phyloP scores from a whole-genome alignment of 1,139 yeast genomes.

The Insectozyma bohioensis region DNA sequence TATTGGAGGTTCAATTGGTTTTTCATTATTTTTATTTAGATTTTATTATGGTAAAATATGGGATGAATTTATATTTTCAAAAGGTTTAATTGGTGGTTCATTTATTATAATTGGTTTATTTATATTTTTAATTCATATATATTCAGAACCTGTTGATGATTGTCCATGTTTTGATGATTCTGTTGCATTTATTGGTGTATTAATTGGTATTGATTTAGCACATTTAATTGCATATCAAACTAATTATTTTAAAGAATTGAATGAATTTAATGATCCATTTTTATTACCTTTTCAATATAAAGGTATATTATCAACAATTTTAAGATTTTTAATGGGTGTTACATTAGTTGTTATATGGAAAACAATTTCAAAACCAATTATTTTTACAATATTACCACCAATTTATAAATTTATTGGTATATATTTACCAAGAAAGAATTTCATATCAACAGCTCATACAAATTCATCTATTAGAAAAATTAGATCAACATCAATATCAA shows the following conservation, averaged over 20 bases:
- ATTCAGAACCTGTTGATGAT: constrained; percentile 85
- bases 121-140: constrained; percentile 57
- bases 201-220: constrained; percentile 68
- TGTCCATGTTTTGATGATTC: constrained; percentile 97
- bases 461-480: constrained; percentile 34
- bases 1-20: constrained; percentile 68
- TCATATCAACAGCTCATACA: constrained; percentile 40
- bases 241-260: constrained; percentile 22
- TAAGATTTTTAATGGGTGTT: constrained; percentile 60
- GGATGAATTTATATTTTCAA: constrained; percentile 37
- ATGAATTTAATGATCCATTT: constrained; percentile 26
- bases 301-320: constrained; percentile 41
- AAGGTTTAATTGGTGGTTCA: constrained; percentile 32
- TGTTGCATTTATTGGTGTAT: constrained; percentile 90
- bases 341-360: constrained; percentile 68
- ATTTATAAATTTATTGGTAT: constrained; percentile 44
- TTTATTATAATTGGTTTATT: constrained; percentile 40
- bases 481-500: constrained; percentile 41
- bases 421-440: constrained; percentile 43
- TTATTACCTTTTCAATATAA: constrained; percentile 39
- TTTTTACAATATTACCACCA: constrained; percentile 51
- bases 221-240: constrained; percentile 43
- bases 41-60: constrained; percentile 31
- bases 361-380: constrained; percentile 58
- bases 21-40: constrained; percentile 44